Evolutionary conservation across 1,139 yeast species (phyloP), one percentile per base, ranked within the genome.

Genomic region (Debaryomyces sp.): DNA sequence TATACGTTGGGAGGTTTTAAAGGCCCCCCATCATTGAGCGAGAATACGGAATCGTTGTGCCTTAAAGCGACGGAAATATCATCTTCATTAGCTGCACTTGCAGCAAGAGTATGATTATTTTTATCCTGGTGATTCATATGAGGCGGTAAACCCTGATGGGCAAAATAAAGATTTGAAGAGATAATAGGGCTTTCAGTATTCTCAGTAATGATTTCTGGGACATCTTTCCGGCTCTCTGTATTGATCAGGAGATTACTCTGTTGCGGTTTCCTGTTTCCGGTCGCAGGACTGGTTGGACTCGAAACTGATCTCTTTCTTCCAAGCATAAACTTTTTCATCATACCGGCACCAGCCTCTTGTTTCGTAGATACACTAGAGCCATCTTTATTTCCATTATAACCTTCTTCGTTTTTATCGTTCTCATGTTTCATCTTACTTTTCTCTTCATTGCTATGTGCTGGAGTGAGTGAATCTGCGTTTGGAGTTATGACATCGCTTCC

Each of bases 141-240:
- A 5, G 81, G 82, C 4, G 85, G 85, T 8, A 77, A 61, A 0
- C 85, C 85, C 54, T 81, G 85, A 54, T 78, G 80, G 5, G 77
- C 78, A 60, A 81, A 81, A 59, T 78, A 77, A 44, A 78, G 73
- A 55, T 73, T 80, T 4, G 78, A 69, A 3, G 68, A 61, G n/a
- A 73, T 70, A 8, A 73, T 69, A 0, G 71, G 70, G 46, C 69
- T 64, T 7, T 54, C 55, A 5, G 45, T 24, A 26, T 50, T 29
- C 32, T 41, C 50, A 5, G 49, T 34, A 12, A 33, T 41, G 13
- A 45, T 48, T 37, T 45, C 46, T 6, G 53, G 52, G 4, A 44
- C 40, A 8, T 47, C 23, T 23, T 39, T 33, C 24, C 29, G 27
- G 5, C 36, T 36, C 27, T 26, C 35, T 24, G 27, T 23, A 41